Evolutionary conservation across 129 eudicot species (phyloP), one percentile per base, ranked within the genome.

Genomic region (Escallonia rubra): DNA sequence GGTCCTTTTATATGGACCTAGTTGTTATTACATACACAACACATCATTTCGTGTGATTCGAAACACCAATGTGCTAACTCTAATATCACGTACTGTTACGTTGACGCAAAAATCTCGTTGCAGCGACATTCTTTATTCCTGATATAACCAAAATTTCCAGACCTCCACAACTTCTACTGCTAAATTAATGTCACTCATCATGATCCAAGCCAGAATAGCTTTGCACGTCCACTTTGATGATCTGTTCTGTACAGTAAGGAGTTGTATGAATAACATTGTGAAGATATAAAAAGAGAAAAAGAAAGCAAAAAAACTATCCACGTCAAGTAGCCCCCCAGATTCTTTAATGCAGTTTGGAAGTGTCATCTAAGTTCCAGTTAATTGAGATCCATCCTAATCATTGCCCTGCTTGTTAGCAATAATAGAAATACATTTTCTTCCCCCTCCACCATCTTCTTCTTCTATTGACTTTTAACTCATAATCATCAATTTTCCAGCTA

Each of bases 301-400:
- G 7, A 59, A 7, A 38, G 7, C n/a, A 10, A 59, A 34, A 39
- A n/a, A 50, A 6, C 51, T 6, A 53, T 65, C 42, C 54, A 59
- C 7, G 64, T 55, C 61, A 43, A 69, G 5, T 14, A 34, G 23
- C 34, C 41, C 44, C 10, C 3, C 10, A 63, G 66, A 43, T 45
- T 7, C 65, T 9, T 43, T 11, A 7, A 11, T 61, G 41, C 4
- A 41, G n/a, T 63, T 43, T 23, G 6, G 43, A 14, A 44, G 14
- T n/a, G 8, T 9, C 10, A 10, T 43, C 14, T 63, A 4, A 52
- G 51, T 63, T 8, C 66, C n/a, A 4, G n/a, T 13, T 4, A 13
- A 38, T 64, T 47, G 3, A 63, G 56, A 47, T 8, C 52, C 55
- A 43, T 45, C 10, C 58, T 51, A 69, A 59, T 69, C 13, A 69